Percentiles rank a stretch among this genome's conserved stretches.
These are phyloP conservation scores for Silene coronaria DNA, from an alignment of 179 eudicot species.

Conservation along the genomic window DNA sequence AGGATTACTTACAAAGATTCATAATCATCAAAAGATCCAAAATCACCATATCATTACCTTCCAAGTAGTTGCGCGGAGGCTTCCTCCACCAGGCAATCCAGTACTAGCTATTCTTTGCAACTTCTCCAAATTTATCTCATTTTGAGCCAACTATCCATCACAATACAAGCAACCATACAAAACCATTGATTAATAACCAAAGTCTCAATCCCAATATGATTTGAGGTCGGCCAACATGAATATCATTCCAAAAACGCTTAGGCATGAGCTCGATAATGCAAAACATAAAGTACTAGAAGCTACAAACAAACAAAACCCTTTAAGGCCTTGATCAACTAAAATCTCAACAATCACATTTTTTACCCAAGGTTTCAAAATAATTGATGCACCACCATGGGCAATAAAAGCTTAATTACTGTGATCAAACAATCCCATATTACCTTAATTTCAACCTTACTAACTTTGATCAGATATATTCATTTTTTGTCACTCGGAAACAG, in stretches of 20 bases:
- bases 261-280: no score
- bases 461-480: no score
- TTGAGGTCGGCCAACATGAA: no score
- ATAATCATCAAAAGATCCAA: not conserved
- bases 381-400: no score
- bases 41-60: slow-evolving; percentile 34
- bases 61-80: slow-evolving; percentile 55
- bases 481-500: no score
- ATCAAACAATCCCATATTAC: not conserved
- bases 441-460: no score
- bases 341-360: not conserved
- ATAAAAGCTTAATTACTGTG: not conserved
- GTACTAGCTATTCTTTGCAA: slow-evolving; percentile 52
- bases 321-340: not conserved
- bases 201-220: no score
- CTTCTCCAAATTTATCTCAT: slow-evolving; percentile 57
- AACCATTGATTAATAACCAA: not conserved
- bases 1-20: not conserved
- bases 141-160: slow-evolving; percentile 37
- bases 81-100: slow-evolving; percentile 55
- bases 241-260: no score
- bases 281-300: no score
- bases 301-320: no score
- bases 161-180: slow-evolving; percentile 11
- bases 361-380: not conserved